These are phyloP conservation scores for Rubroboletus satanas DNA, from an alignment of 768 basidiomycete species.

Conservation along the genomic window DNA sequence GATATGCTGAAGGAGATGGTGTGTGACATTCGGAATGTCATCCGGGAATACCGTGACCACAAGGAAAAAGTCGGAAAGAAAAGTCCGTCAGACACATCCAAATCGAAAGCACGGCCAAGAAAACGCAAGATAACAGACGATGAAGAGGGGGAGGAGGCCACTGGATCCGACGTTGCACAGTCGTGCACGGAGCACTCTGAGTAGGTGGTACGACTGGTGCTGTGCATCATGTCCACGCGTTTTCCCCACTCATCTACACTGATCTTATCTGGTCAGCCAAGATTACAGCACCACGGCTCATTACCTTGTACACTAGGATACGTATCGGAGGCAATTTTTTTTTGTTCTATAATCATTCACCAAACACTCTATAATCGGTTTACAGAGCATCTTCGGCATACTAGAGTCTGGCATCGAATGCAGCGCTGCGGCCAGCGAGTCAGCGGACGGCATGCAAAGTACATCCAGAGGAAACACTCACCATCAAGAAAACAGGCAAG, in stretches of 20 bases:
- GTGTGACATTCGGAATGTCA: conserved; percentile 8
- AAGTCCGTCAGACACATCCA: not conserved
- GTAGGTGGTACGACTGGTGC: not conserved
- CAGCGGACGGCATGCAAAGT: not conserved
- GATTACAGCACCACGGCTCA: not conserved
- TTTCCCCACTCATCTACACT: not conserved
- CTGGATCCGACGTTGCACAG: conserved; percentile 1
- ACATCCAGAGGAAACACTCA: conserved; percentile 24
- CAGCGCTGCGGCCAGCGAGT: conserved; percentile 21
- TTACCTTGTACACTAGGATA: not conserved
- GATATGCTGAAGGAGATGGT: conserved; percentile 9
- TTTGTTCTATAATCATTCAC: not conserved
- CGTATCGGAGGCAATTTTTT: not conserved
- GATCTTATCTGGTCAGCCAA: not conserved
- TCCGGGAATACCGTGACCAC: conserved; percentile 11
- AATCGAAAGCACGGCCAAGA: not conserved
- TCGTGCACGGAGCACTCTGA: conserved; percentile 2
- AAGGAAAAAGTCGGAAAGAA: conserved; percentile 7
- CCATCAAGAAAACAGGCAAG: conserved; percentile 45
- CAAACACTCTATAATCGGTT: conserved; percentile 21
- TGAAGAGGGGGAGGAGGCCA: conserved; percentile 9
- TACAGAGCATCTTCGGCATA: conserved; percentile 27
- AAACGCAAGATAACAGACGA: conserved; percentile 3
- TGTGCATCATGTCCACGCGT: not conserved
- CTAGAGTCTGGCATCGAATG: conserved; percentile 20